These are phyloP conservation scores for Ustilago curta DNA, from an alignment of 1,284 basidiomycete genomes.

Conservation along the genomic window DNA sequence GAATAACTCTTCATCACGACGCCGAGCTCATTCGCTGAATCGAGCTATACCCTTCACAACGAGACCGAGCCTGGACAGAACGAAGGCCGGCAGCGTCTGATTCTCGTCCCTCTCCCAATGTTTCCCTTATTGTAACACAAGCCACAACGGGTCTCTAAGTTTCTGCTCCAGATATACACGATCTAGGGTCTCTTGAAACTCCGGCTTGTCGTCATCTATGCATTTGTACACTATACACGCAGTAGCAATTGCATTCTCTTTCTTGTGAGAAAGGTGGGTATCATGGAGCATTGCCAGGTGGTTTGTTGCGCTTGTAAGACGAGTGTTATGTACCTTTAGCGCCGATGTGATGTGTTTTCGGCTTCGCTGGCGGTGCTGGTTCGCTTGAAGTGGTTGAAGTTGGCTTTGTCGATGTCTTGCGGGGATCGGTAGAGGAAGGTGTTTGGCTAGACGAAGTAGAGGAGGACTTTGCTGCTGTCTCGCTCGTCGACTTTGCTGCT, in stretches of 20 bases:
- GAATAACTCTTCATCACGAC: not conserved
- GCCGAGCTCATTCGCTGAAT: not conserved
- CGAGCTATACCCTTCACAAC: not conserved
- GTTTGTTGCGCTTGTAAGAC: not conserved
- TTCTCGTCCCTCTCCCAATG: not conserved
- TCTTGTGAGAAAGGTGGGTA: not conserved
- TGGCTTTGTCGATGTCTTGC: not conserved
- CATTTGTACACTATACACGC: conserved; percentile 3
- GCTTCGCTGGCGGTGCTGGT: no score
- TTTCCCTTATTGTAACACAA: not conserved
- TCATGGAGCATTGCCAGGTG: not conserved
- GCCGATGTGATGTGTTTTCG: not conserved
- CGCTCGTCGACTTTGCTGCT: not conserved
- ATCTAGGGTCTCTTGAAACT: not conserved
- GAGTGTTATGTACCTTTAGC: not conserved
- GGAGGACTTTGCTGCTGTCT: not conserved
- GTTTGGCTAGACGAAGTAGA: not conserved
- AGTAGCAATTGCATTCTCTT: not conserved
- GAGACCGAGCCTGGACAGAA: not conserved
- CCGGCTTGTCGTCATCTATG: not conserved
- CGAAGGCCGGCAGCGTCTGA: not conserved
- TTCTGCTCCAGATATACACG: not conserved
- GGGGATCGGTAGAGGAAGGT: not conserved
- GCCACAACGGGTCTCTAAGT: not conserved
- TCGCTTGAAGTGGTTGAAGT: not conserved